These are phyloP conservation scores for Auxenochlorella protothecoides DNA, from an alignment of 139 green algal species.

Conservation along the genomic window DNA sequence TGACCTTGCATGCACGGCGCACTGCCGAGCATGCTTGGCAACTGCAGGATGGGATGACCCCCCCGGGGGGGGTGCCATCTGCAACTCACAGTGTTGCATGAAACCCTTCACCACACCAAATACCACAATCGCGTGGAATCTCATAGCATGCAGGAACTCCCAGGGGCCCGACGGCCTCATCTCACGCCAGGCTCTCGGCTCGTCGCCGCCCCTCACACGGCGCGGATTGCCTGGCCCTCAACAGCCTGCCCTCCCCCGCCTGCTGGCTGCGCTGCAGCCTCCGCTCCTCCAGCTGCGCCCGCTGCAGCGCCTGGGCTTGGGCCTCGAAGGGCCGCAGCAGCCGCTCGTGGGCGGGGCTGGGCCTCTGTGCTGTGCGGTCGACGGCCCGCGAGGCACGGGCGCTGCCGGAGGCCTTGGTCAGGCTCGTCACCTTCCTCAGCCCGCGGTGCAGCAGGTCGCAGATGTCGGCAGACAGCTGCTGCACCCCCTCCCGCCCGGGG, in stretches of 20 bases:
- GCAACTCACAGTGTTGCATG: not conserved
- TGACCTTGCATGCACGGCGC: no score
- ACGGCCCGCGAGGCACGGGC: not conserved
- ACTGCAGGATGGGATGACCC: no score
- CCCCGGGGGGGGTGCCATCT: no score
- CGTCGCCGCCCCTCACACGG: not conserved
- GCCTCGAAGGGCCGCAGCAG: no score
- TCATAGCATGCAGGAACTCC: no score
- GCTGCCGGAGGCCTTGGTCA: conserved; percentile 3
- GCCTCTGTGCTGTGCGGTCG: conserved; percentile 1
- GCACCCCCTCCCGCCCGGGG: conserved; percentile 3
- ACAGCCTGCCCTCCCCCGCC: not conserved
- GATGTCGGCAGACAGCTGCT: conserved; percentile 4
- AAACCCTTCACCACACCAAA: not conserved
- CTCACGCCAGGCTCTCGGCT: not conserved
- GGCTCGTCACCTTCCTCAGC: conserved; percentile 5
- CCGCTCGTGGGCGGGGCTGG: no score
- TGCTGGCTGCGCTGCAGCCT: not conserved
- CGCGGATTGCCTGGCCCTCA: not conserved
- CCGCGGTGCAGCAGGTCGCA: conserved; percentile 18
- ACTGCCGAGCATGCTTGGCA: no score
- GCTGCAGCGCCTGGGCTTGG: no score
- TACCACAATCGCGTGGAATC: no score
- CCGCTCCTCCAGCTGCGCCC: not conserved
- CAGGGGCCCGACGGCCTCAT: not conserved